Percentiles rank a stretch among this genome's conserved stretches.
phyloP scores from a whole-genome alignment of 169 alveolate species.

The Theileria equi region DNA sequence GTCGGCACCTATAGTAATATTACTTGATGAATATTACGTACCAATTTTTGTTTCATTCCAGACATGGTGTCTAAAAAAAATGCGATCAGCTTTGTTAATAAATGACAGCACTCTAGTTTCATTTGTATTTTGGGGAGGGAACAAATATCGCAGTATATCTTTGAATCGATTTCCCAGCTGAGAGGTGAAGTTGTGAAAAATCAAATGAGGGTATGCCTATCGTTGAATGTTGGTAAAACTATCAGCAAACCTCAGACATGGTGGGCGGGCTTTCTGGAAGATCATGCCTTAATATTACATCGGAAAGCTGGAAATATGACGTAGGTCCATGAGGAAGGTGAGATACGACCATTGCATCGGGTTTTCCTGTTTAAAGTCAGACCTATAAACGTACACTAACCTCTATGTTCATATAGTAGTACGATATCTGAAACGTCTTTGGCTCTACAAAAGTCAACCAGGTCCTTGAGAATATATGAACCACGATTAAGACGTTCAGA shows the following conservation, averaged over 20 bases:
- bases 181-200: conserved; percentile 91
- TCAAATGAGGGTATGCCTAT: conserved; percentile 91
- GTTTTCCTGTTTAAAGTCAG: conserved; percentile 75
- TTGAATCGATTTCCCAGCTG: conserved; percentile 90
- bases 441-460: conserved; percentile 88
- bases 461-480: conserved; percentile 91
- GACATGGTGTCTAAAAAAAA: conserved; percentile 91
- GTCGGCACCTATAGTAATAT: conserved; percentile 64
- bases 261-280: conserved; percentile 92
- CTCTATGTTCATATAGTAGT: conserved; percentile 80
- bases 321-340: conserved; percentile 99
- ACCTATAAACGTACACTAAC: conserved; percentile 68
- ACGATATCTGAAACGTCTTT: conserved; percentile 93
- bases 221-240: background rate
- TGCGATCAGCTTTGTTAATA: conserved; percentile 87
- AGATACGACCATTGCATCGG: conserved; percentile 96
- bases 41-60: conserved; percentile 73
- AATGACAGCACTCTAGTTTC: conserved; percentile 90
- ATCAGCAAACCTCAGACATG: conserved; percentile 83
- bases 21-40: conserved; percentile 3
- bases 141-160: conserved; percentile 88
- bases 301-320: conserved; percentile 92
- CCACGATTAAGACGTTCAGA: conserved; percentile 95
- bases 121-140: conserved; percentile 84
- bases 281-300: conserved; percentile 96